Base-by-base conservation (phyloP, 2,329 filamentous ascomycete genomes). In the Colletotrichum gloeosporioides region DNA sequence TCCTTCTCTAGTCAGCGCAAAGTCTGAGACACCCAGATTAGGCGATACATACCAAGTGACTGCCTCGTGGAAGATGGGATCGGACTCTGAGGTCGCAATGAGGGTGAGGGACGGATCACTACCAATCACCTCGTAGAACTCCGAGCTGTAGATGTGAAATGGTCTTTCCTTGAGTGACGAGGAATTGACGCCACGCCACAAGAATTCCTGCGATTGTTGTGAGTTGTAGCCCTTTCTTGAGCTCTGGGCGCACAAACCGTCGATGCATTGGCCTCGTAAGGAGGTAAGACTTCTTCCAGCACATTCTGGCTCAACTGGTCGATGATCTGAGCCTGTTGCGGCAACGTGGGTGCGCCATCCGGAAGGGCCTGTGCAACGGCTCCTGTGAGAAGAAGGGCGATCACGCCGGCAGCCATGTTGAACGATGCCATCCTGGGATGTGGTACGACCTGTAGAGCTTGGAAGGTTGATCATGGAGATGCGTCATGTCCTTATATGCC, bases 41-140 rank as follows among this genome's bases (percentile, higher is more conserved):
- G 5, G 8, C 44, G 80, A 10, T 22, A 32, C 39, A 29, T 64
- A 76, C 88, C 89, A 92, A 0, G 90, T 85, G 13, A 90, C 88
- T 8, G 90, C 90, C 78, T 92, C 90, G 71, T 92, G 90, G 53
- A 90, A 92, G 8, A 90, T 78, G 0, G 88, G 88, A 62, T 90
- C 84, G 0, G 80, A 82, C 0, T 83, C 85, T 0, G 87, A 84
- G 8, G 86, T 83, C 3, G 88, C 88, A 8, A 90, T 85, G 16
- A 90, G 81, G 1, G 89, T 89, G 76, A 91, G 80, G 0, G 88
- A 87, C 0, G 90, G 89, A 53, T 87, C 83, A 0, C 79, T 39
- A 8, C 90, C 90, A 25, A 92, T 86, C 9, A 92, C 83, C 31
- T 87, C 82, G 59, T 85, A 83, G 72, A 92, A 92, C 27, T 87